Percentiles rank a stretch among this genome's conserved stretches.
These are phyloP conservation scores for Margaritispora aquatica DNA, from an alignment of 495 filamentous ascomycete species.

Conservation along the genomic window DNA sequence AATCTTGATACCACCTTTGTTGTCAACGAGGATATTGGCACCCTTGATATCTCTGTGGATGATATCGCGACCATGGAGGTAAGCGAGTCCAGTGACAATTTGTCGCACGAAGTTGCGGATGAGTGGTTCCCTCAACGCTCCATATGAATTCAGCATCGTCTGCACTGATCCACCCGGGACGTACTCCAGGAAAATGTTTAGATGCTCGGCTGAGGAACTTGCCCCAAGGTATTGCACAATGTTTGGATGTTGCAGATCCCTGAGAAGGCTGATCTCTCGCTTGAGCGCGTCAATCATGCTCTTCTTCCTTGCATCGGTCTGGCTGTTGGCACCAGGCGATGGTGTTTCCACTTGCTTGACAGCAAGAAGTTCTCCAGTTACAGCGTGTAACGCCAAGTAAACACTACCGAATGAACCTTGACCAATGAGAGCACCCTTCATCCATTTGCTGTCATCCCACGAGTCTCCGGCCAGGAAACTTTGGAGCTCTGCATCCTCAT, in stretches of 20 bases:
- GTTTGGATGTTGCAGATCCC: constrained; percentile 91
- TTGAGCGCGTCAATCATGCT: constrained; percentile 96
- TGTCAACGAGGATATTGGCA: constrained; percentile 97
- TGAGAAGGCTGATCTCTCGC: constrained; percentile 89
- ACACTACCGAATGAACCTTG: constrained; percentile 97
- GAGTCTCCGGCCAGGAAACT: constrained; percentile 84
- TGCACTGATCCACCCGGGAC: constrained; percentile 96
- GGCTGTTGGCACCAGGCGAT: constrained; percentile 66
- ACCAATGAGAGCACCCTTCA: constrained; percentile 96
- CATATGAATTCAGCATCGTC: constrained; percentile 97
- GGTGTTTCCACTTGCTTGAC: constrained; percentile 98
- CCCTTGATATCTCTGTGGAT: constrained; percentile 99
- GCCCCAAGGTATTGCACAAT: constrained; percentile 98
- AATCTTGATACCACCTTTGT: constrained; percentile 98
- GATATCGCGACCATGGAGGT: constrained; percentile 90
- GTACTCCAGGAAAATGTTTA: constrained; percentile 99
- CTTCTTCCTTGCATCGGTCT: constrained; percentile 85
- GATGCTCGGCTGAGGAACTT: constrained; percentile 79
- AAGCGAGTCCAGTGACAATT: constrained; percentile 90
- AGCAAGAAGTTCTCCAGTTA: constrained; percentile 95
- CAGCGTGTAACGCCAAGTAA: constrained; percentile 91
- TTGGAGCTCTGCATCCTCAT: constrained; percentile 71
- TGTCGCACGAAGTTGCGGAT: constrained; percentile 96
- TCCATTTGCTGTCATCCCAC: constrained; percentile 95
- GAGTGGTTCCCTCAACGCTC: constrained; percentile 84